phyloP scores from a whole-genome alignment of 2,329 filamentous ascomycete species.

The Pseudogymnoascus sp. region DNA sequence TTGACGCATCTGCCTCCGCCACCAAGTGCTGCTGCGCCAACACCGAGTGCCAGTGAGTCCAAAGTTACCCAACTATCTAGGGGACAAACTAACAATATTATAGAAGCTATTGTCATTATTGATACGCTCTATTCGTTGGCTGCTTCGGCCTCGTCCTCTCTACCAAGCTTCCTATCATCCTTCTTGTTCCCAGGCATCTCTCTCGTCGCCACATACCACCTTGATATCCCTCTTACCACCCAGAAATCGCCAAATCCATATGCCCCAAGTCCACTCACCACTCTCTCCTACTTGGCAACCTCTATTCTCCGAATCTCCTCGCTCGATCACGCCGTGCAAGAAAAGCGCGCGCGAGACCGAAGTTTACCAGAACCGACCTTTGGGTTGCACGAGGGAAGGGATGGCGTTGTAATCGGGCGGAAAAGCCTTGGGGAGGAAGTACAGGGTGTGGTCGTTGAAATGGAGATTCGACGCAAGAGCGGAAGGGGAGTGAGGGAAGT shows the following conservation, averaged over 20 bases:
- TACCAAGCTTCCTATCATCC: constrained; percentile 62
- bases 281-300: constrained; percentile 81
- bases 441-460: constrained; percentile 62
- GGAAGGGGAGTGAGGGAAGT: constrained; percentile 67
- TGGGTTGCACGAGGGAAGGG: constrained; percentile 66
- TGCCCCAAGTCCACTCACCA: constrained; percentile 59
- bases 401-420: constrained; percentile 62
- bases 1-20: constrained; percentile 34
- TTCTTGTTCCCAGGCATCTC: constrained; percentile 60
- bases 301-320: constrained; percentile 68
- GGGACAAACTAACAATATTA: neutral
- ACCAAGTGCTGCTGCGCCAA: constrained; percentile 11
- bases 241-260: constrained; percentile 40
- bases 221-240: constrained; percentile 58
- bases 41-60: constrained; percentile 32
- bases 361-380: constrained; percentile 69
- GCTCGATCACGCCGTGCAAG: constrained; percentile 64
- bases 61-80: too few species aligned
- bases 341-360: constrained; percentile 66
- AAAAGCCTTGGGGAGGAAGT: constrained; percentile 19
- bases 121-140: constrained; percentile 68
- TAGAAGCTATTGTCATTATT: constrained; percentile 67
- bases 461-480: constrained; percentile 79
- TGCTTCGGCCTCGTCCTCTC: constrained; percentile 43
- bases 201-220: constrained; percentile 73